Base-by-base conservation (phyloP, 129 eudicot species). In the Heracleum sosnowskyi region DNA sequence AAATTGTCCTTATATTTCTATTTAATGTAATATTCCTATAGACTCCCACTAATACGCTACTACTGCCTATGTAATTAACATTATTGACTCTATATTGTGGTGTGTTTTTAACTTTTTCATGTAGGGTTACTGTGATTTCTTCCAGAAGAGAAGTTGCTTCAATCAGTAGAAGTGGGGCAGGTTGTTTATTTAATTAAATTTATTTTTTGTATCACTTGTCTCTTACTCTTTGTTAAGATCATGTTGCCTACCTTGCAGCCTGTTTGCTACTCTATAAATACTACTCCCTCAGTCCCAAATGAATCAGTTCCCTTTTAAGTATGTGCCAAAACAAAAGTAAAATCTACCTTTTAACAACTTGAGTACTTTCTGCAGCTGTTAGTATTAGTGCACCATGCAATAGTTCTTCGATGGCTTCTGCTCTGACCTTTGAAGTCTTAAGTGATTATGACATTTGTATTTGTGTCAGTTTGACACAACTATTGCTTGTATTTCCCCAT, bases 91-190 rank as follows among this genome's bases (percentile, higher is more conserved):
- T 3, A 1, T 64, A 5, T 31, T 66, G 72, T 66, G 68, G 17
- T 60, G 68, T 66, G 72, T 31, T 66, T 31, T 64, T 29, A 13
- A 66, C 72, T n/a, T 60, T 29, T 60, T 80, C n/a, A 79, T 78
- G 77, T 51, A 95, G 99, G 99, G 99, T 69, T 96, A 96, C 79
- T 96, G 99, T 73, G 89, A 92, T 82, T 96, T 86, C 97, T 96
- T 78, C 91, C 99, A 29, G 99, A 96, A 83, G 99, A 96, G 78
- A 92, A 86, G 85, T 86, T 96, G 85, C 85, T 96, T 69, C 79
- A 96, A 89, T 97, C 99, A 20, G 93, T 96, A 64, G 97, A 92
- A 87, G 84, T 89, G 84, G 99, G 99, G 46, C 99, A 96, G 98
- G 98, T 94, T 77, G 73, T 69, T 77, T 68, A 71, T 35, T 64